A percentile compares a stretch with the other conserved stretches of the same genome.
phyloP scores from a whole-genome alignment of 2,329 filamentous ascomycete genomes.

The Hypoxylon sp. region DNA sequence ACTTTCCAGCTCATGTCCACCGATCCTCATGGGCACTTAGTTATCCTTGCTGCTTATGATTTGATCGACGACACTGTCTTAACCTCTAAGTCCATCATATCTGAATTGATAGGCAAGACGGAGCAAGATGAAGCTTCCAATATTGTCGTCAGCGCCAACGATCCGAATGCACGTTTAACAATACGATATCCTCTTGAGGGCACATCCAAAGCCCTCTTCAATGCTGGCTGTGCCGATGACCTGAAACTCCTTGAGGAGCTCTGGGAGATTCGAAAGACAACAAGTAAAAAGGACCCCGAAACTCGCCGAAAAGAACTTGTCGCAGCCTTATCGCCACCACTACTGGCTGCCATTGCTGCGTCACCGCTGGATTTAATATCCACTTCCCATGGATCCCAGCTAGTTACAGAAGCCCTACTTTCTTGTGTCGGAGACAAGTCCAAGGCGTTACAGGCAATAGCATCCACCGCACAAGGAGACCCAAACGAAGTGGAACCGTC shows the following conservation, averaged over 20 bases:
- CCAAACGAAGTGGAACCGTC: slow-evolving; percentile 60
- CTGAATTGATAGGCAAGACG: slow-evolving; percentile 85
- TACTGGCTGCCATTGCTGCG: slow-evolving; percentile 80
- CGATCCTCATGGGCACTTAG: slow-evolving; percentile 82
- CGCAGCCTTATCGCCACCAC: slow-evolving; percentile 78
- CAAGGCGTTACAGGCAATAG: slow-evolving; percentile 79
- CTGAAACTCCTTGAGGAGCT: slow-evolving; percentile 82
- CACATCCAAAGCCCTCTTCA: slow-evolving; percentile 73
- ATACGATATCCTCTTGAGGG: slow-evolving; percentile 87
- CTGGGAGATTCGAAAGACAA: slow-evolving; percentile 82
- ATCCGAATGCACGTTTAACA: slow-evolving; percentile 75
- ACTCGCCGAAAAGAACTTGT: slow-evolving; percentile 82
- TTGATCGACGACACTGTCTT: slow-evolving; percentile 95
- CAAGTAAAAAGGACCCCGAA: slow-evolving; percentile 92
- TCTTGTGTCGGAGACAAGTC: slow-evolving; percentile 81
- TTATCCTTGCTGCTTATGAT: slow-evolving; percentile 89
- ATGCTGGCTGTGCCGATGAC: slow-evolving; percentile 74
- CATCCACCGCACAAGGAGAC: slow-evolving; percentile 73
- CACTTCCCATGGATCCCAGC: slow-evolving; percentile 87
- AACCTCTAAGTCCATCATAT: slow-evolving; percentile 86
- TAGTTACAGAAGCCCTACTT: slow-evolving; percentile 86
- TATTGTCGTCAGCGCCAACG: slow-evolving; percentile 74
- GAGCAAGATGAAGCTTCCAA: slow-evolving; percentile 74
- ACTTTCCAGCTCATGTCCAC: slow-evolving; percentile 87
- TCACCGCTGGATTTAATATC: slow-evolving; percentile 78